phyloP scores from a whole-genome alignment of 2,329 filamentous ascomycete species.

The Apiospora saccharicola region DNA sequence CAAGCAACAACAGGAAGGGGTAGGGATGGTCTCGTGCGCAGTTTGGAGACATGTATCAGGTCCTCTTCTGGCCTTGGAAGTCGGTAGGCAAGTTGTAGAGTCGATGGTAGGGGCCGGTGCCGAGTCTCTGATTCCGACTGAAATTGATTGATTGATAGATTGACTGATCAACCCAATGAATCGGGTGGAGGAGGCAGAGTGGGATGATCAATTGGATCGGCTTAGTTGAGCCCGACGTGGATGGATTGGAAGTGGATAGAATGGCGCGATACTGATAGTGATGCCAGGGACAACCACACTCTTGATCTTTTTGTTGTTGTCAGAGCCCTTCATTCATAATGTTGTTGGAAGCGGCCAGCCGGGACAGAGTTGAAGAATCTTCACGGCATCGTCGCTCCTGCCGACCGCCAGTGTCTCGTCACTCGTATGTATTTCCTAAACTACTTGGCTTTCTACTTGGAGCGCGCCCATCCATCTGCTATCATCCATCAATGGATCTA shows the following conservation, averaged over 20 bases:
- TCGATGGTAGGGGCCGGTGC: conserved; percentile 3
- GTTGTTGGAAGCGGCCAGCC: background rate
- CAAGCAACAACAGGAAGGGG: conserved; percentile 8
- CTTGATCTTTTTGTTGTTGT: background rate
- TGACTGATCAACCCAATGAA: conserved; percentile 16
- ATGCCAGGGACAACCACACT: background rate
- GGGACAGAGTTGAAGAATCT: background rate
- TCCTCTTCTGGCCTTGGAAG: conserved; percentile 18
- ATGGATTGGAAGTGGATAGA: conserved; percentile 7
- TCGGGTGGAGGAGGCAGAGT: conserved; percentile 18
- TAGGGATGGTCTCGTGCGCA: conserved; percentile 22
- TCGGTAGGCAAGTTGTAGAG: background rate
- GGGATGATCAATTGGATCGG: conserved; percentile 21
- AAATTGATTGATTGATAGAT: conserved; percentile 23
- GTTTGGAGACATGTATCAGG: conserved; percentile 23
- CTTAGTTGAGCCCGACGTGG: conserved; percentile 10
- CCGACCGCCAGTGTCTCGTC: background rate
- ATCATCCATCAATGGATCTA: background rate
- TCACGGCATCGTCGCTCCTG: conserved; percentile 6
- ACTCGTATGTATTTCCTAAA: background rate
- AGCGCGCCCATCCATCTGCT: background rate
- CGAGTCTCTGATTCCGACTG: background rate
- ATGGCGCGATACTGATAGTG: conserved; percentile 16
- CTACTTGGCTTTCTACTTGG: background rate
- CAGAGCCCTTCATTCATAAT: background rate